Conservation (phyloP, 352 stramenopile genomes). For the Phytophthora pini region DNA sequence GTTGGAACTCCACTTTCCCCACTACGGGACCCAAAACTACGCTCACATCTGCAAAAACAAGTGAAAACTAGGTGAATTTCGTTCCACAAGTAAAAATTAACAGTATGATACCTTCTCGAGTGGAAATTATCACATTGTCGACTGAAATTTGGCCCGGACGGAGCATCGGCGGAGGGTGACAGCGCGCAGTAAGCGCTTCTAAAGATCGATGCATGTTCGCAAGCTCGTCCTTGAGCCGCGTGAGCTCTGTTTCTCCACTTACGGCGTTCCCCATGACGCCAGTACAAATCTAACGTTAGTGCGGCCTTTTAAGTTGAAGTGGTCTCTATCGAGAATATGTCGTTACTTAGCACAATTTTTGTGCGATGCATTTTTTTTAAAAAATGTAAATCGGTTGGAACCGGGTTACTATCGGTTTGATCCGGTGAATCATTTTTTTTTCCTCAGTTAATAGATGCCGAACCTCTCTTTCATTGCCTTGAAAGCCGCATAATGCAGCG, state of each 20-base stretch:
- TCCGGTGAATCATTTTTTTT: too few relatives aligned
- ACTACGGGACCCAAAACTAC: slow-evolving; percentile 76
- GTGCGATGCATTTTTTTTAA: slow-evolving; percentile 1
- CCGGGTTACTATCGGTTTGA: too few relatives aligned
- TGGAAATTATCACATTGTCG: slow-evolving; percentile 29
- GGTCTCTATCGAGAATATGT: slow-evolving; percentile 16
- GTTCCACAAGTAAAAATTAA: too few relatives aligned
- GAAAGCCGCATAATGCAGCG: too few relatives aligned
- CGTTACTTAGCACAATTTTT: slow-evolving; percentile 13
- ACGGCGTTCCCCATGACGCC: slow-evolving; percentile 54
- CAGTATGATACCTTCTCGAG: slow-evolving; percentile 16
- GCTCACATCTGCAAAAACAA: slow-evolving; percentile 38
- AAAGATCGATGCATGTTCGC: slow-evolving; percentile 53
- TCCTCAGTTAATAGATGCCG: too few relatives aligned
- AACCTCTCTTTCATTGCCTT: too few relatives aligned
- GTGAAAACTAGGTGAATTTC: too few relatives aligned
- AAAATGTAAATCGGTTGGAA: not conserved
- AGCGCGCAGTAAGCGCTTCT: slow-evolving; percentile 26
- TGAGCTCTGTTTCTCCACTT: slow-evolving; percentile 45
- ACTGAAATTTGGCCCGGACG: slow-evolving; percentile 42
- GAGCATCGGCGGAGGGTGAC: slow-evolving; percentile 25
- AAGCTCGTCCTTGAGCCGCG: slow-evolving; percentile 54
- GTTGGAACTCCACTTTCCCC: slow-evolving; percentile 58
- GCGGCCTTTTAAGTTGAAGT: slow-evolving; percentile 35
- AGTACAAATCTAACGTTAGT: slow-evolving; percentile 16